Evolutionary conservation across 805 yeast species (phyloP), one percentile per base, ranked within the genome.

Genomic region (Wickerhamiella shivajii): DNA sequence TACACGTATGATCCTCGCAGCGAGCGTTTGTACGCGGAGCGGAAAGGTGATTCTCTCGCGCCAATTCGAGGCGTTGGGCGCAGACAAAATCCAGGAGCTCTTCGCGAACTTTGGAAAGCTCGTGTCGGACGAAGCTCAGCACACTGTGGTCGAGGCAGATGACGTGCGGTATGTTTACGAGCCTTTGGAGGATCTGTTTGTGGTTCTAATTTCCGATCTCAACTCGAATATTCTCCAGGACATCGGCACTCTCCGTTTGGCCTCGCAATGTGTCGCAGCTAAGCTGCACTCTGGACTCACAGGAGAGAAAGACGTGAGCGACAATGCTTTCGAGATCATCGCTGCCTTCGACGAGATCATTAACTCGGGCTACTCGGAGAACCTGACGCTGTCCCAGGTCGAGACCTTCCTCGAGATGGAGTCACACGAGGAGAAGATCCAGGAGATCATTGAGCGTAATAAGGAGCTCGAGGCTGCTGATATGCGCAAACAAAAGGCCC

Each of bases 361-460:
- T 45, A 73, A 74, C 34, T 64, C 81, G 59, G 98, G 98, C 12
- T 83, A 77, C 62, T 74, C 80, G 44, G 99, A 90, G 56, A 78
- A 83, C 56, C 61, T 87, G 44, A 71, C 90, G 1, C 55, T 77
- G 43, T 56, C 74, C 39, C 97, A 90, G 61, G 78, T 90, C 43
- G 73, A 71, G 55, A 80, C 92, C 9, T 87, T 80, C 59, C 64
- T 90, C 61, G 87, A 83, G 53, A 87, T 90, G 97, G 97, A 90
- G 59, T 79, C 93, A 25, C 96, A 90, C 55, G 98, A 90, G 60
- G 99, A 90, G 61, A 87, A 81, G 64, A 87, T 92, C 52, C 97
- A 90, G 64, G 96, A 90, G 55, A 85, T 90, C 54, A 90, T 90
- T 49, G 97, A 83, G 60, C 74, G 85, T 56, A 90, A 90, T 64